Evolutionary conservation across 2,329 filamentous ascomycete species (phyloP).

Genomic region (Beauveria sp.): DNA sequence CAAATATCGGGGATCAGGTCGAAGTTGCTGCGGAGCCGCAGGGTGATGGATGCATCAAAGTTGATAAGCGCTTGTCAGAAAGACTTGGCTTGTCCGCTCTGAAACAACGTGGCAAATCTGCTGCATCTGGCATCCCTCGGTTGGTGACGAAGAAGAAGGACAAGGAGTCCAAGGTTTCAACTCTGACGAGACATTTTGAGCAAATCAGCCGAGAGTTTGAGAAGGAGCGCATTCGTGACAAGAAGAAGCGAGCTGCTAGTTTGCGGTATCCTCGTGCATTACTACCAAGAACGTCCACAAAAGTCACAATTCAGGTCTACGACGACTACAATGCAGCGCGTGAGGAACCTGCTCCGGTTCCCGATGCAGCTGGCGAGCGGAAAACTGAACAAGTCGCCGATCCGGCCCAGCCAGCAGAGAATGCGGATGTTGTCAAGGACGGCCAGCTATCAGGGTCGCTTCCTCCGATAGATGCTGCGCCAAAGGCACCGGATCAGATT

Average conservation of each 20-base stretch:
- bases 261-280: slow-evolving; percentile 70
- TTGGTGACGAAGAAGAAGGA: slow-evolving; percentile 69
- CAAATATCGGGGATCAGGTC: not conserved
- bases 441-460: slow-evolving; percentile 18
- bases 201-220: slow-evolving; percentile 95
- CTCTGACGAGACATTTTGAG: slow-evolving; percentile 92
- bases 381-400: slow-evolving; percentile 20
- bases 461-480: slow-evolving; percentile 17
- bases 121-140: slow-evolving; percentile 76
- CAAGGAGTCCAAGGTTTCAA: slow-evolving; percentile 73
- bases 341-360: slow-evolving; percentile 62
- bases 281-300: slow-evolving; percentile 79
- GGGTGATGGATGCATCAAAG: slow-evolving; percentile 36
- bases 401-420: not conserved
- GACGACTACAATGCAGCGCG: slow-evolving; percentile 90
- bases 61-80: slow-evolving; percentile 72
- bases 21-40: slow-evolving; percentile 10
- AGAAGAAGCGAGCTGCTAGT: slow-evolving; percentile 71
- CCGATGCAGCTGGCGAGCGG: slow-evolving; percentile 41
- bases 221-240: slow-evolving; percentile 82
- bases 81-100: slow-evolving; percentile 58
- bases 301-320: slow-evolving; percentile 93
- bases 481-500: slow-evolving; percentile 18
- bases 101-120: slow-evolving; percentile 50
- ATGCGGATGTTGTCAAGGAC: not conserved